phyloP scores from a whole-genome alignment of 2,329 filamentous ascomycete genomes.

The Curvularia spicifera region DNA sequence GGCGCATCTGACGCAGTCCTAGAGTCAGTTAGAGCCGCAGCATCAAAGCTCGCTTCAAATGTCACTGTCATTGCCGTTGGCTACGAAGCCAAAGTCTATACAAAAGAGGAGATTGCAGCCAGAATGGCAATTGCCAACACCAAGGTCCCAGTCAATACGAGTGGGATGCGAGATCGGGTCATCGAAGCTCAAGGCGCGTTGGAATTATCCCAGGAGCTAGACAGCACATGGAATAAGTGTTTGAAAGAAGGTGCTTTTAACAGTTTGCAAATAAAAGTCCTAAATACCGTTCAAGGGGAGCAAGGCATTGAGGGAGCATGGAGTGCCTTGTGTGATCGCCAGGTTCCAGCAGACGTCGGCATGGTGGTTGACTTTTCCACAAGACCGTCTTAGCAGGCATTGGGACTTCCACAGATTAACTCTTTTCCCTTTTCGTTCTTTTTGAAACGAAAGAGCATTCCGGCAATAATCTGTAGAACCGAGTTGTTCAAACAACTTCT shows the following conservation, averaged over 20 bases:
- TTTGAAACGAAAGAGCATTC: too few species aligned
- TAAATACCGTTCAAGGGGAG: background rate
- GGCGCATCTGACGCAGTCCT: background rate
- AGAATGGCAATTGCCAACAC: background rate
- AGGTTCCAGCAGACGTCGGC: background rate
- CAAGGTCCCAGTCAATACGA: constrained; percentile 1
- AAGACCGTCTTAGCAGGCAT: too few species aligned
- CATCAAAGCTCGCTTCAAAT: background rate
- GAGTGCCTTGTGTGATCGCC: constrained; percentile 1
- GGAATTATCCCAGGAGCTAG: background rate
- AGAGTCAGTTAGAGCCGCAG: background rate
- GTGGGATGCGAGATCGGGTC: background rate
- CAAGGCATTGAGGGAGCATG: constrained; percentile 4
- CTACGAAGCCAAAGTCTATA: constrained; percentile 5
- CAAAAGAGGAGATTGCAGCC: background rate
- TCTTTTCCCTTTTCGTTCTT: too few species aligned
- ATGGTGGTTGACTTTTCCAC: background rate
- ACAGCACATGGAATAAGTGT: background rate
- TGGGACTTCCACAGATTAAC: too few species aligned
- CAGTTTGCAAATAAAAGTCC: background rate
- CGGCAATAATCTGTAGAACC: too few species aligned
- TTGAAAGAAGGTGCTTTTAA: background rate
- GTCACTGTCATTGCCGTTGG: constrained; percentile 1
- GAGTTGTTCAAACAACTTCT: too few species aligned
- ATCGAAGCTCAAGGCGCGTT: constrained; percentile 2